These are phyloP conservation scores for Vitis amurensis DNA, from an alignment of 164 flowering plant genomes.

Conservation along the genomic window DNA sequence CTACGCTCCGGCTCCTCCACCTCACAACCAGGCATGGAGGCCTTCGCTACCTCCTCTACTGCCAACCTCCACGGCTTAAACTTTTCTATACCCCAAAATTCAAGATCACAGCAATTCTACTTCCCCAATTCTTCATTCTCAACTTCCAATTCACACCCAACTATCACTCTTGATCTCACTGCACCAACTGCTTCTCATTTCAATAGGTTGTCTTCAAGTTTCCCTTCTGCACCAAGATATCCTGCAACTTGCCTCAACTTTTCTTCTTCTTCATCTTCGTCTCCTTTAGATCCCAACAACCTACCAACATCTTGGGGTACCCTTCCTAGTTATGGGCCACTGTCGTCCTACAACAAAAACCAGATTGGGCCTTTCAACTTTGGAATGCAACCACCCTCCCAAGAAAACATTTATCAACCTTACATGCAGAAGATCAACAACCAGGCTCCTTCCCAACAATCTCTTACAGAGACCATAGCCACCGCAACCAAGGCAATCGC, in stretches of 20 bases:
- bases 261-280: slow-evolving; percentile 16
- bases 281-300: neutral
- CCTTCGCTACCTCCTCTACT: neutral
- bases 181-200: slow-evolving; percentile 13
- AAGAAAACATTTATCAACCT: slow-evolving; percentile 4
- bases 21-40: slow-evolving; percentile 5
- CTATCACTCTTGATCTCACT: slow-evolving; percentile 39
- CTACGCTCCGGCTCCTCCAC: neutral
- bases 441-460: slow-evolving; percentile 10
- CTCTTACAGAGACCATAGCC: slow-evolving; percentile 25
- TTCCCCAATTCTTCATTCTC: slow-evolving; percentile 25
- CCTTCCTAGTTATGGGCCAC: neutral
- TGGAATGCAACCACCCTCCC: slow-evolving; percentile 12
- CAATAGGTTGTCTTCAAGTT: slow-evolving; percentile 13
- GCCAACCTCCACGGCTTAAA: neutral
- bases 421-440: neutral
- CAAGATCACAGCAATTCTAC: slow-evolving; percentile 3
- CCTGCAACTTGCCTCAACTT: slow-evolving; percentile 14
- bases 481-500: slow-evolving; percentile 35
- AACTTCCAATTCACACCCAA: slow-evolving; percentile 26
- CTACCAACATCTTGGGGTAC: neutral
- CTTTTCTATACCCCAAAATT: neutral
- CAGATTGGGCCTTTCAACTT: neutral
- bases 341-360: slow-evolving; percentile 1
- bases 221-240: slow-evolving; percentile 6